phyloP scores from a whole-genome alignment of 192 early-diverging fungal species.

The Coemansia sp. region DNA sequence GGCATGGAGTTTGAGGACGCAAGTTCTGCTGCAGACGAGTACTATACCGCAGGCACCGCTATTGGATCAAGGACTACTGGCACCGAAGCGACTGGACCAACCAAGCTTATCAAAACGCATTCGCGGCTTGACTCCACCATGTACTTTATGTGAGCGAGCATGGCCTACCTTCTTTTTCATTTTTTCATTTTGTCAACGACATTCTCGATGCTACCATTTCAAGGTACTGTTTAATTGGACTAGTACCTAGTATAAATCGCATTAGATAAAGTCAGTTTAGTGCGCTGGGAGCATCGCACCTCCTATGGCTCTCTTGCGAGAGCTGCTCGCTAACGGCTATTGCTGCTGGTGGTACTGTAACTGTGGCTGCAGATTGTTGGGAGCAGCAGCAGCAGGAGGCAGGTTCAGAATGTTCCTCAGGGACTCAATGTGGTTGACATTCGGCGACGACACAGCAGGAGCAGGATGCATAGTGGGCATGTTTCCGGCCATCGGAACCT shows the following conservation, averaged over 20 bases:
- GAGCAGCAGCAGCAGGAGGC: neutral
- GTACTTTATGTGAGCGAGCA: constrained; percentile 27
- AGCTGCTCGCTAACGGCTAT: neutral
- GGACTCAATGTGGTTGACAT: constrained; percentile 28
- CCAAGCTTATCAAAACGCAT: constrained; percentile 28
- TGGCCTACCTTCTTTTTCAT: too few relatives aligned
- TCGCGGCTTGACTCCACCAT: constrained; percentile 16
- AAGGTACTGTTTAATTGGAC: too few relatives aligned
- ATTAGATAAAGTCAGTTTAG: too few relatives aligned
- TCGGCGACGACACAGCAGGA: constrained; percentile 7
- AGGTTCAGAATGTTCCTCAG: constrained; percentile 34
- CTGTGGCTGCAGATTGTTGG: constrained; percentile 5
- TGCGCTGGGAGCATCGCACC: too few relatives aligned
- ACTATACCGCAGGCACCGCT: constrained; percentile 31
- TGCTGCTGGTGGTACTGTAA: neutral
- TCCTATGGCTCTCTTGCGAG: neutral
- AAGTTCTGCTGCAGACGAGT: constrained; percentile 24
- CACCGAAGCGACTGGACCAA: constrained; percentile 12
- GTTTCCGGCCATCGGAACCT: constrained; percentile 6
- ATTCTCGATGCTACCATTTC: too few relatives aligned
- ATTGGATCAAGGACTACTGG: neutral
- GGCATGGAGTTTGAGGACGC: constrained; percentile 43
- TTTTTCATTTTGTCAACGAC: too few relatives aligned
- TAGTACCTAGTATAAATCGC: too few relatives aligned
- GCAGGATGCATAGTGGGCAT: constrained; percentile 11